A percentile compares a stretch with the other conserved stretches of the same genome.
phyloP scores from a whole-genome alignment of 1,284 basidiomycete genomes.

The Golubevia pallescens region DNA sequence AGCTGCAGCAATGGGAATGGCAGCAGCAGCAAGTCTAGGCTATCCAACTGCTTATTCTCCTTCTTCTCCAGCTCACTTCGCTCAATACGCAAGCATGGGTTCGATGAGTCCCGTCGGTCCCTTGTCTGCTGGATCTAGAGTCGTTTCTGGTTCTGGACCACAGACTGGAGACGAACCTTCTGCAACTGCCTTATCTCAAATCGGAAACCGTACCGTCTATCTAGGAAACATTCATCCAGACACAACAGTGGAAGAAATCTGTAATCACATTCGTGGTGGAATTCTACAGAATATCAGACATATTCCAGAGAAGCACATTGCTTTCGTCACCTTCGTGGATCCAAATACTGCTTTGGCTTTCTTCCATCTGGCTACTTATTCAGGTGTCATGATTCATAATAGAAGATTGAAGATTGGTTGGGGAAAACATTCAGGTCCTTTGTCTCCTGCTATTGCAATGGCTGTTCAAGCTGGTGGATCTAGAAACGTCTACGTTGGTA shows the following conservation, averaged over 20 bases:
- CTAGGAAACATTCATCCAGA: slow-evolving; percentile 62
- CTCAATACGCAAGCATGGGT: background rate
- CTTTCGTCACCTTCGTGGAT: slow-evolving; percentile 62
- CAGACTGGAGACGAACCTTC: background rate
- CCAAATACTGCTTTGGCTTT: slow-evolving; percentile 58
- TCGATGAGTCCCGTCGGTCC: background rate
- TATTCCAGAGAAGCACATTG: slow-evolving; percentile 61
- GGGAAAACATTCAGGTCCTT: slow-evolving; percentile 59
- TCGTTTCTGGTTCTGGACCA: too few species aligned
- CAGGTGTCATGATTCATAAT: slow-evolving; percentile 60
- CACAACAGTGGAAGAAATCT: slow-evolving; percentile 61
- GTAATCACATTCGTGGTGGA: slow-evolving; percentile 62
- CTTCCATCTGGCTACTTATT: slow-evolving; percentile 54
- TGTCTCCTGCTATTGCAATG: slow-evolving; percentile 58
- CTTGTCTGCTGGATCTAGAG: too few species aligned
- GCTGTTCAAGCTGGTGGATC: slow-evolving; percentile 62
- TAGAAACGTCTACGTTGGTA: slow-evolving; percentile 61
- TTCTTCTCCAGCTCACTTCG: background rate
- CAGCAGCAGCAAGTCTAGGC: slow-evolving; percentile 57
- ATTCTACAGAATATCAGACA: slow-evolving; percentile 59
- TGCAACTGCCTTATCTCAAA: slow-evolving; percentile 32
- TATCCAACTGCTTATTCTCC: slow-evolving; percentile 46
- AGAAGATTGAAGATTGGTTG: slow-evolving; percentile 60
- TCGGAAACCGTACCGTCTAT: slow-evolving; percentile 62
- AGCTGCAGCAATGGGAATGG: slow-evolving; percentile 60